Base-by-base conservation (phyloP, 2,329 filamentous ascomycete species). In the Colletotrichum tabaci region DNA sequence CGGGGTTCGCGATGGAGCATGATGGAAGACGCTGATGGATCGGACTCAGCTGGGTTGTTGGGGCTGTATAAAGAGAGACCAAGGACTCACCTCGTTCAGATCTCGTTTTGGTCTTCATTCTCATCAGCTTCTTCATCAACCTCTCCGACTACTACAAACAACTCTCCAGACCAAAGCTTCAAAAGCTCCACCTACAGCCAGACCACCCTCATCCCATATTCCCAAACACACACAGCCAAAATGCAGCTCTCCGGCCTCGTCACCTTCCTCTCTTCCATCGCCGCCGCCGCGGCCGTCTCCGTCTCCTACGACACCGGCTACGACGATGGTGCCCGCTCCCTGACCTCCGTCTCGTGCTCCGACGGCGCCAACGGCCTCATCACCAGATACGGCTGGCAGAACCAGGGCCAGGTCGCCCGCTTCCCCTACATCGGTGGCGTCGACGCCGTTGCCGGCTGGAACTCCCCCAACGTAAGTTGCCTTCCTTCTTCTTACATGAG, bases 301-400 rank as follows among this genome's bases (percentile, higher is more conserved):
- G 92, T 95, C 77, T 92, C 91, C 74, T 96, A 91, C 82, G 93
- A 95, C 82, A 82, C 84, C 23, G 90, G 87, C 78, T 96, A 94
- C 83, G 93, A 95, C 78, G 83, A 91, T 74, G 79, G 79, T 56
- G 75, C 75, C 71, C 87, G 90, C 69, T 84, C 88, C 55, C 80
- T 95, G 66, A 85, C 82, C 44, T 80, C 77, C 6, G 86, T 94
- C 55, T 80, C 90, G 73, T 94, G 92, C 87, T 92, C 89, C 42
- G 89, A 94, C 77, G 92, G 92, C 66, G 57, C 73, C 73, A 91
- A 93, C 81, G 92, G 92, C 69, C 86, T 94, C 73, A 88, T 89
- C 74, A 90, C 87, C 76, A 87, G 85, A 76, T 89, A 89, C 82
- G 85, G 85, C 76, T 93, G 88, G 88, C 78, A 82, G 63, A 89